Conservation (phyloP, 2,329 filamentous ascomycete species). For the Cladosporium sp. region DNA sequence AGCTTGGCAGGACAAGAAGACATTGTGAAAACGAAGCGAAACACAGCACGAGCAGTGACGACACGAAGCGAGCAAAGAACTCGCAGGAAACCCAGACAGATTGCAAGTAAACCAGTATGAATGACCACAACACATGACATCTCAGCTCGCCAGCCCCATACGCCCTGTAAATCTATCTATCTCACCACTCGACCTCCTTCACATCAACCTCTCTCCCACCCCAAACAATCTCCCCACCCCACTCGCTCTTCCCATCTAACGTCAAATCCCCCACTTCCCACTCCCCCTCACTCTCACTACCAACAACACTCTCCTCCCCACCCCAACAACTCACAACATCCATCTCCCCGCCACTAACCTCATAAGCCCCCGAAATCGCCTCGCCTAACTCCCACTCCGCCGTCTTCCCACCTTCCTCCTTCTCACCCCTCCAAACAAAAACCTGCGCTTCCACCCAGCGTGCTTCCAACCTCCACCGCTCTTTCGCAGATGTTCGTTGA, state of each 20-base stretch:
- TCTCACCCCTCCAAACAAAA: constrained; percentile 17
- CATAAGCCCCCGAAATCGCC: background rate
- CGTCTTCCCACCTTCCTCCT: background rate
- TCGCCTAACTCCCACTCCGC: background rate
- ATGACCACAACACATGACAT: background rate
- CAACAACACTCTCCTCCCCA: background rate
- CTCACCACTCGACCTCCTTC: background rate
- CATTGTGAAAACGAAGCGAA: no score
- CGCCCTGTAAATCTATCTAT: background rate
- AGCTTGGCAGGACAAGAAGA: no score
- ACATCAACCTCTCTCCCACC: background rate
- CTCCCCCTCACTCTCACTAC: background rate
- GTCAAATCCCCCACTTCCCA: background rate
- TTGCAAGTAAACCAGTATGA: background rate
- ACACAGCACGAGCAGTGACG: background rate
- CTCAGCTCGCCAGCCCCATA: background rate
- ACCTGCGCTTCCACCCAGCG: constrained; percentile 25
- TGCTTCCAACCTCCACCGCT: constrained; percentile 23
- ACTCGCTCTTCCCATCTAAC: constrained; percentile 5
- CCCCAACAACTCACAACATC: background rate
- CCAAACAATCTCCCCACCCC: background rate
- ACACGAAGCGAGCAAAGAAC: background rate
- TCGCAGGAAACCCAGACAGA: background rate
- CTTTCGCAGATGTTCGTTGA: background rate
- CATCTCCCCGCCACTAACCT: background rate